Evolutionary conservation across 768 basidiomycete genomes (phyloP), one percentile per base, ranked within the genome.

Genomic region (Mycena indigotica): DNA sequence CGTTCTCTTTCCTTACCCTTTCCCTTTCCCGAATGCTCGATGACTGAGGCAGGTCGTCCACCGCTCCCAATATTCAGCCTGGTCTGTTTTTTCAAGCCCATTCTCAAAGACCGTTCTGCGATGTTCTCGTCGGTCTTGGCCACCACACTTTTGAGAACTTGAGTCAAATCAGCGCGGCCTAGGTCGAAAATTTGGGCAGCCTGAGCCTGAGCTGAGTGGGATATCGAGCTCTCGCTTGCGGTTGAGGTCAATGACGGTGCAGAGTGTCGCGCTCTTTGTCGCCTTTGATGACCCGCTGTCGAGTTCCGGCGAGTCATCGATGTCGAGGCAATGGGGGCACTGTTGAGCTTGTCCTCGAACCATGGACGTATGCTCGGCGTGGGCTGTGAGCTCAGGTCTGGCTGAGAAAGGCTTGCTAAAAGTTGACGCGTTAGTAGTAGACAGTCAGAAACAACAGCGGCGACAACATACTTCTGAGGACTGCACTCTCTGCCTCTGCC

Each of bases 61-160:
- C 21, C 17, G 1, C n/a, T n/a, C 16, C 24, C 50, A 2, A 40
- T 35, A 19, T 8, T 3, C 13, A 24, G 10, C 60, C 48, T 58
- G 40, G 56, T 55, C 23, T 52, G 28, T 53, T 58, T 29, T 45
- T 63, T 63, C 15, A 55, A 51, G 25, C 57, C n/a, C 17, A 53
- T 13, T 8, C 41, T 13, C 41, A 23, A 15, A 23, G 41, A 13
- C 41, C 41, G 13, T 44, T 44, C 35, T n/a, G 35, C n/a, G 41
- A 44, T 15, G n/a, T 44, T 23, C 41, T 44, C 41, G 13, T 44
- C 13, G 8, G 13, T 13, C 41, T 15, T 44, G 6, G 15, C 21
- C 8, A 8, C 8, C n/a, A 44, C 13, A 8, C 41, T 13, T 13
- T 44, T 23, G 41, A 44, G 13, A 23, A 15, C 23, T 13, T 21